These are phyloP conservation scores for Rutstroemia sp. DNA, from an alignment of 2,329 filamentous ascomycete species.

Conservation along the genomic window DNA sequence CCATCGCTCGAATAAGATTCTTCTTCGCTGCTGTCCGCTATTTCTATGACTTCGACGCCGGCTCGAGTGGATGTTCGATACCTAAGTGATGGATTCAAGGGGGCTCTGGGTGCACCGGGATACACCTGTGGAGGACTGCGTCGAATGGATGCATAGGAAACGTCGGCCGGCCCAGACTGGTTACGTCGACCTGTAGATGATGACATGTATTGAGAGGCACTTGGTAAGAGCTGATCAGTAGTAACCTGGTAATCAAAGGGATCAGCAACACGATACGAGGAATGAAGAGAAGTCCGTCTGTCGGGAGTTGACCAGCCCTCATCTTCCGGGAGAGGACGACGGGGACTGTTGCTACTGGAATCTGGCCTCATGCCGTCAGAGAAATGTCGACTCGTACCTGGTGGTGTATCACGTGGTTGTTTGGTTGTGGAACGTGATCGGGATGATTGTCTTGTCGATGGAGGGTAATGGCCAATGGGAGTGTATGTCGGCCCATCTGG, in stretches of 20 bases:
- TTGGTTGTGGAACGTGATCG: constrained; percentile 27
- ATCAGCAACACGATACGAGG: constrained; percentile 27
- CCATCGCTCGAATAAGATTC: constrained; percentile 23
- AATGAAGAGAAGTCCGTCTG: constrained; percentile 24
- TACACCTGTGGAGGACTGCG: constrained; percentile 20
- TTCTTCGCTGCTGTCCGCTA: constrained; percentile 14
- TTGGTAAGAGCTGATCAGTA: constrained; percentile 21
- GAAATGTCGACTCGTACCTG: constrained; percentile 21
- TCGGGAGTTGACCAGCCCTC: constrained; percentile 35
- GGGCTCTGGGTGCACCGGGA: constrained; percentile 15
- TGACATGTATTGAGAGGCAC: constrained; percentile 29
- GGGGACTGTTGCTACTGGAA: constrained; percentile 31
- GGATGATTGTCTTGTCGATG: constrained; percentile 25
- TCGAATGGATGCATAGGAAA: constrained; percentile 28
- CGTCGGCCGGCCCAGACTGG: constrained; percentile 29
- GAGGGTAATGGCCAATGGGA: constrained; percentile 36
- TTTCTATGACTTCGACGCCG: constrained; percentile 14
- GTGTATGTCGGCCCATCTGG: constrained; percentile 41
- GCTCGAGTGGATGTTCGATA: constrained; percentile 13
- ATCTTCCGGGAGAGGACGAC: constrained; percentile 40
- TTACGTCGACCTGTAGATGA: constrained; percentile 25
- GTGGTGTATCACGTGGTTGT: constrained; percentile 17
- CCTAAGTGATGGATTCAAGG: constrained; percentile 19
- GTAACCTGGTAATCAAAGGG: constrained; percentile 34
- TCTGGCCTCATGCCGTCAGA: constrained; percentile 27